A percentile compares a stretch with the other conserved stretches of the same genome.
These are phyloP conservation scores for Chrysoporthe puriensis DNA, from an alignment of 2,329 filamentous ascomycete genomes.

Conservation along the genomic window DNA sequence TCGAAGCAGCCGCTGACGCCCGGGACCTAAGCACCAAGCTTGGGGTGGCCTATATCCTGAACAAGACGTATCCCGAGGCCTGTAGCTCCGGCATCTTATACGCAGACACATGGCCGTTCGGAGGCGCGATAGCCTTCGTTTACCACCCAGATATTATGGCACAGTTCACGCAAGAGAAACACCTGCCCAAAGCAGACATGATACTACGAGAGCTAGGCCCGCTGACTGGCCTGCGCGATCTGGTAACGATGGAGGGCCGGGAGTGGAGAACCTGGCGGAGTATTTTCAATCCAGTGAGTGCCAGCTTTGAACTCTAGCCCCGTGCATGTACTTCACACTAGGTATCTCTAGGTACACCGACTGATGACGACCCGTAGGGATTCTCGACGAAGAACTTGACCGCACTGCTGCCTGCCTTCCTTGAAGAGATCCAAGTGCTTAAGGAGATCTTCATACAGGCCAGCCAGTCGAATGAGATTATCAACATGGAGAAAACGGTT, in stretches of 20 bases:
- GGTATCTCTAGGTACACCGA: no score
- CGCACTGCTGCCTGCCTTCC: slow-evolving; percentile 37
- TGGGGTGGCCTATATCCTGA: background rate
- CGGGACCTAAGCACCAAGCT: slow-evolving; percentile 1
- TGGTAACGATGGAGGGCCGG: slow-evolving; percentile 18
- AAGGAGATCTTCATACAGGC: slow-evolving; percentile 14
- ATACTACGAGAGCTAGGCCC: background rate
- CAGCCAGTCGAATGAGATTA: slow-evolving; percentile 7
- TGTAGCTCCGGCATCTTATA: slow-evolving; percentile 38
- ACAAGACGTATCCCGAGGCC: slow-evolving; percentile 37
- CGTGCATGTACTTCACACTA: background rate
- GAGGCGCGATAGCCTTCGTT: slow-evolving; percentile 40
- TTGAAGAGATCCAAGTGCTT: slow-evolving; percentile 27
- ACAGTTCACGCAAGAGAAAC: slow-evolving; percentile 42
- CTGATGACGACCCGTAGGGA: background rate
- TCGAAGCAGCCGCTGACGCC: background rate
- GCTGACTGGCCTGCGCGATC: slow-evolving; percentile 10
- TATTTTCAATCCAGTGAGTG: slow-evolving; percentile 20
- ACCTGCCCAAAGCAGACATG: slow-evolving; percentile 11
- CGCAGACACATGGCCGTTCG: slow-evolving; percentile 45
- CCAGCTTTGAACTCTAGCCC: slow-evolving; percentile 3
- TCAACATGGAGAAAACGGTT: slow-evolving; percentile 21
- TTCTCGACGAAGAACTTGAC: slow-evolving; percentile 40
- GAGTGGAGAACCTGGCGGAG: slow-evolving; percentile 25
- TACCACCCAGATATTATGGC: slow-evolving; percentile 42